Percentiles rank a stretch among this genome's conserved stretches.
Conservation (phyloP, 2,329 filamentous ascomycete species). For the Moelleriella libera region DNA sequence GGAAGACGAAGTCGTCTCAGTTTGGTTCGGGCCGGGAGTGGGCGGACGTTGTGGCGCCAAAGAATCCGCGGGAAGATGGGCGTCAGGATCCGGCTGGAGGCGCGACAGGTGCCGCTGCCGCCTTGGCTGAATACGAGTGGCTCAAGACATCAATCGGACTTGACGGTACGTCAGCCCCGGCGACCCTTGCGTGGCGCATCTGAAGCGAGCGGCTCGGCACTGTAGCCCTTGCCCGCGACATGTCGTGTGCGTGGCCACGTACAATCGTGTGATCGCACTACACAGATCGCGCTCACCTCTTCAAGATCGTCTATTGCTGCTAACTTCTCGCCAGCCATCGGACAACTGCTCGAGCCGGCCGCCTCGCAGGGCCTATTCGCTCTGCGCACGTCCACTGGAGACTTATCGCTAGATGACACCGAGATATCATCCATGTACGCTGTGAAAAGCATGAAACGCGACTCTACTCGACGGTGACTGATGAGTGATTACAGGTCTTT, state of each 20-base stretch:
- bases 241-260: no score
- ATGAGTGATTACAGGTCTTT: conserved; percentile 6
- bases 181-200: background rate
- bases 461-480: background rate
- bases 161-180: conserved; percentile 15
- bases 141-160: conserved; percentile 21
- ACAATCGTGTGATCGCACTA: no score
- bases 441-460: background rate
- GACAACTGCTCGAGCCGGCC: conserved; percentile 8
- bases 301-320: no score
- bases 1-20: conserved; percentile 37
- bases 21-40: conserved; percentile 29
- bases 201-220: no score
- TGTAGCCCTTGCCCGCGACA: no score
- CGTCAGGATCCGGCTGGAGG: conserved; percentile 22
- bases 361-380: conserved; percentile 16
- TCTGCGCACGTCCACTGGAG: conserved; percentile 9
- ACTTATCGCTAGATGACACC: conserved; percentile 5
- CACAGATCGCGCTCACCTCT: no score
- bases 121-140: conserved; percentile 26
- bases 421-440: conserved; percentile 10
- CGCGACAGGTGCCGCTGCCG: conserved; percentile 23
- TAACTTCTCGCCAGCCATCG: conserved; percentile 5
- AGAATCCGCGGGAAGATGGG: conserved; percentile 32
- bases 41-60: conserved; percentile 23